Percentiles rank a stretch among this genome's conserved stretches.
These are phyloP conservation scores for Tinospora cordifolia DNA, from an alignment of 164 flowering plant species.

Conservation along the genomic window DNA sequence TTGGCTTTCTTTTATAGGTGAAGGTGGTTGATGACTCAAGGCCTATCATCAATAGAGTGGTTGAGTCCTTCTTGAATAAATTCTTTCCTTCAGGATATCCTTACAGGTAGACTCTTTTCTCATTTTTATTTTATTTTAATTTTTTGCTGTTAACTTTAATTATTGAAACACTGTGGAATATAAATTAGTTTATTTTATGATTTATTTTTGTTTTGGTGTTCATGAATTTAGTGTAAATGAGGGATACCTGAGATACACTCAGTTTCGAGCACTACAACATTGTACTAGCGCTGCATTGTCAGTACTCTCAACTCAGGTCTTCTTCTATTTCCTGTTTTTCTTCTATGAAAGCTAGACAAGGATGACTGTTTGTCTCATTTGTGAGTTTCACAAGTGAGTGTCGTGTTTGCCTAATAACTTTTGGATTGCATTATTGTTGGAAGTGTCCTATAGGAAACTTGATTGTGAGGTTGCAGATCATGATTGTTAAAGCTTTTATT, in stretches of 20 bases:
- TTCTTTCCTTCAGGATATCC: conserved; percentile 97
- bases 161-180: not conserved
- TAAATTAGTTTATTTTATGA: not conserved
- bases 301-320: conserved; percentile 94
- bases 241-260: conserved; percentile 83
- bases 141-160: not conserved
- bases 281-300: conserved; percentile 84
- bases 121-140: no score
- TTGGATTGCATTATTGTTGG: no score
- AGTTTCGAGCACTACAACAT: conserved; percentile 90
- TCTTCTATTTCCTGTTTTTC: conserved; percentile 16
- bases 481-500: no score
- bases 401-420: no score
- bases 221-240: conserved; percentile 77
- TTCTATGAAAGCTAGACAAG: not conserved
- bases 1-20: conserved; percentile 35
- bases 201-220: not conserved
- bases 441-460: no score
- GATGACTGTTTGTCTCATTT: not conserved
- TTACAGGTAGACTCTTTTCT: conserved; percentile 49
- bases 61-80: conserved; percentile 68
- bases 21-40: conserved; percentile 62
- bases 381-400: not conserved
- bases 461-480: no score
- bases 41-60: conserved; percentile 40